phyloP scores from a whole-genome alignment of 208 protist species.

The Phytomonas francai region DNA sequence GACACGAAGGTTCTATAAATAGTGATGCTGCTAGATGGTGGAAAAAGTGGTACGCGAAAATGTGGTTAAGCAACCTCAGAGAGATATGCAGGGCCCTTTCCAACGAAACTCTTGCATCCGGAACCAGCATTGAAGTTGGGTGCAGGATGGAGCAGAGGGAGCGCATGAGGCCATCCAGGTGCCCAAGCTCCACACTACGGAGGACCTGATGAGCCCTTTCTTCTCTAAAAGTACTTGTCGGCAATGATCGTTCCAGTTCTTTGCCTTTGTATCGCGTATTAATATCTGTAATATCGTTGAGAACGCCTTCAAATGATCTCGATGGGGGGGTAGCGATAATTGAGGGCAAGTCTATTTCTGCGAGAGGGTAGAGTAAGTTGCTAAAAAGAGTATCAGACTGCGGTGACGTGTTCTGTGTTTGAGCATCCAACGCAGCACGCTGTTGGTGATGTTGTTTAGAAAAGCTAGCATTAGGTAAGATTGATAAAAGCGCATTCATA shows the following conservation, averaged over 20 bases:
- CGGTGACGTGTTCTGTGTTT: not conserved
- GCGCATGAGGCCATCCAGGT: not conserved
- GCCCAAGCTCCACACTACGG: not conserved
- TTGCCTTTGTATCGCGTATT: not conserved
- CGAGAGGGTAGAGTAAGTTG: not conserved
- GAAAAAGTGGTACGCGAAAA: slow-evolving; percentile 5
- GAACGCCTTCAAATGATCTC: not conserved
- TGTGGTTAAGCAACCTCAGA: slow-evolving; percentile 9
- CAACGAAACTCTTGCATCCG: not conserved
- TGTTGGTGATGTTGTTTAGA: not conserved
- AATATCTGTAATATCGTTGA: not conserved
- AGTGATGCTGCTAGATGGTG: not conserved
- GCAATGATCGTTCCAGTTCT: not conserved
- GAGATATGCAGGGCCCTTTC: slow-evolving; percentile 11
- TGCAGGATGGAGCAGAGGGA: not conserved
- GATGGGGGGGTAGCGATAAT: not conserved
- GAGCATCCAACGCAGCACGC: not conserved
- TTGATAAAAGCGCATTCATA: slow-evolving; percentile 50
- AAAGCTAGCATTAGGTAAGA: slow-evolving; percentile 6
- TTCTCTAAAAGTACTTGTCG: not conserved
- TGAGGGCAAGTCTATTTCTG: not conserved
- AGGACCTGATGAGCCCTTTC: not conserved
- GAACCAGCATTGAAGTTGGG: not conserved
- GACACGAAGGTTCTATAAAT: not conserved
- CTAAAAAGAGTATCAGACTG: not conserved